Conservation (phyloP, 1,284 basidiomycete species). For the Puccinia hordei region DNA sequence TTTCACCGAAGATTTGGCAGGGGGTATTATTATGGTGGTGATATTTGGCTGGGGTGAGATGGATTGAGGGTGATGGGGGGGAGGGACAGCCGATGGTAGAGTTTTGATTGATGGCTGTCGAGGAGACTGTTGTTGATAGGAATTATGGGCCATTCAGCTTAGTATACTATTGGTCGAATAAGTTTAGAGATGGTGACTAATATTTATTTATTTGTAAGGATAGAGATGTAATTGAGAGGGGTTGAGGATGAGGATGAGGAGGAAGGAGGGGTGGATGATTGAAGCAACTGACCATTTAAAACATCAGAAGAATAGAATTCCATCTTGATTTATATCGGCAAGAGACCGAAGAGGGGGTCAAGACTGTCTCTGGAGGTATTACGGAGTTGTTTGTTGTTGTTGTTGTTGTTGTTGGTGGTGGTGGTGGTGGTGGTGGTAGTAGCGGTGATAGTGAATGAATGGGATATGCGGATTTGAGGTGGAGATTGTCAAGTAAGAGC, state of each 20-base stretch:
- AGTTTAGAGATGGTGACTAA: too few relatives aligned
- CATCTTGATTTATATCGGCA: slow-evolving; percentile 42
- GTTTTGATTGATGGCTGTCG: slow-evolving; percentile 21
- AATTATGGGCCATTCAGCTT: not conserved
- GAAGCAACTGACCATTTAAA: slow-evolving; percentile 44
- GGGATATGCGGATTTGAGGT: slow-evolving; percentile 35
- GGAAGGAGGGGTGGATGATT: slow-evolving; percentile 22
- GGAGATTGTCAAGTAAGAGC: slow-evolving; percentile 32
- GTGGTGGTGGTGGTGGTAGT: too few relatives aligned
- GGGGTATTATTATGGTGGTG: slow-evolving; percentile 4
- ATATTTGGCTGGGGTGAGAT: not conserved
- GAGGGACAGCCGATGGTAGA: slow-evolving; percentile 17
- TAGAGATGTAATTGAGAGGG: not conserved
- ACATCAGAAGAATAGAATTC: slow-evolving; percentile 45
- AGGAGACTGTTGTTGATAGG: slow-evolving; percentile 11
- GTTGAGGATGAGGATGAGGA: not conserved
- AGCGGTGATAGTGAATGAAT: slow-evolving; percentile 40
- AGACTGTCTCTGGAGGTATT: slow-evolving; percentile 21
- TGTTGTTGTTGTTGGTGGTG: too few relatives aligned
- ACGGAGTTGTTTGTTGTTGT: too few relatives aligned
- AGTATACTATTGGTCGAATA: not conserved
- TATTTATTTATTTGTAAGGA: too few relatives aligned
- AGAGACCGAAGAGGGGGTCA: slow-evolving; percentile 20
- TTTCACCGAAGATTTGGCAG: slow-evolving; percentile 28
- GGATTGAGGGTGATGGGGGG: slow-evolving; percentile 20